Evolutionary conservation across 2,329 filamentous ascomycete species (phyloP).

Genomic region (Seiridium cupressi): DNA sequence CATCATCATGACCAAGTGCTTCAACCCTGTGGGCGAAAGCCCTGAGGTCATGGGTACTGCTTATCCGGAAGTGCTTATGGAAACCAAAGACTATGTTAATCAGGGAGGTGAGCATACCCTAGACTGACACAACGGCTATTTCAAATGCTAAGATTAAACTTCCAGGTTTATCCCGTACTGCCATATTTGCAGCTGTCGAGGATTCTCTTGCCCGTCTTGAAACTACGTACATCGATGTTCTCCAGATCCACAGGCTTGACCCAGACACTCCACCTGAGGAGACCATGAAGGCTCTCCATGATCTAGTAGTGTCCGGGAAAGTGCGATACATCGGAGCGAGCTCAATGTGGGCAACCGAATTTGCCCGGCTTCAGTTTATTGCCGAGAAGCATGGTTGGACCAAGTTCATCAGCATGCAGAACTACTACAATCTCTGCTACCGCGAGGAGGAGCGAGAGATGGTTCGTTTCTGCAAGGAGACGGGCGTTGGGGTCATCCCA

Average conservation of each 20-base stretch:
- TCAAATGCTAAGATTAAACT: not conserved
- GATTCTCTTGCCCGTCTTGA: conserved; percentile 28
- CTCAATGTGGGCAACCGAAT: conserved; percentile 52
- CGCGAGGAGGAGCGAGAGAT: conserved; percentile 57
- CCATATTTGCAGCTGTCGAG: conserved; percentile 38
- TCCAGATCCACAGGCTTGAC: conserved; percentile 60
- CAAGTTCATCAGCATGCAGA: conserved; percentile 62
- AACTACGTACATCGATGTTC: conserved; percentile 43
- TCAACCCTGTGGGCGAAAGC: conserved; percentile 31
- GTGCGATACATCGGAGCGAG: conserved; percentile 54
- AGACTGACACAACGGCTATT: too few relatives aligned
- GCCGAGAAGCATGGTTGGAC: conserved; percentile 57
- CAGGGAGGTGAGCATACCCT: conserved; percentile 3
- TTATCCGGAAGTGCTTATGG: conserved; percentile 16
- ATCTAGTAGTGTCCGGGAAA: conserved; percentile 56
- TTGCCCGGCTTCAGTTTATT: conserved; percentile 51
- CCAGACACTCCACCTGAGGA: conserved; percentile 51
- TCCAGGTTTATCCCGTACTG: conserved; percentile 29
- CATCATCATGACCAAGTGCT: conserved; percentile 60
- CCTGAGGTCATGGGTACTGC: conserved; percentile 26
- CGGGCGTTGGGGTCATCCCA: conserved; percentile 37
- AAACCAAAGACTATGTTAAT: conserved; percentile 38
- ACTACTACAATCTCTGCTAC: conserved; percentile 58
- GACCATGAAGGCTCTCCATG: conserved; percentile 62
- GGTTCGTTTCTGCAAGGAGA: conserved; percentile 39